A percentile compares a stretch with the other conserved stretches of the same genome.
Evolutionary conservation across 2,329 filamentous ascomycete genomes (phyloP).

Genomic region (Tolypocladium nubicola): DNA sequence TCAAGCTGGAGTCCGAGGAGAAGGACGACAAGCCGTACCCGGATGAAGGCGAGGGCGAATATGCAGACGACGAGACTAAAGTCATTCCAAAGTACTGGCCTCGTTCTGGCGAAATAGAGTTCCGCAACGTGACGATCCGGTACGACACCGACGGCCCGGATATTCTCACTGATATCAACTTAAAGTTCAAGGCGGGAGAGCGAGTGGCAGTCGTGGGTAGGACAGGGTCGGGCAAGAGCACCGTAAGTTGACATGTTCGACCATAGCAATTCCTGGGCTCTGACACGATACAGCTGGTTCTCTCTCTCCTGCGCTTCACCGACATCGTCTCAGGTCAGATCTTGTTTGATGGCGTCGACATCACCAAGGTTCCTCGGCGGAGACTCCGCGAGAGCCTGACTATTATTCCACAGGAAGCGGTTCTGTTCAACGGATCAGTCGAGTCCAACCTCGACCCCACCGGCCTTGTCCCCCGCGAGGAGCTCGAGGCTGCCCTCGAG

Average conservation of each 20-base stretch:
- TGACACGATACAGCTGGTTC: conserved; percentile 24
- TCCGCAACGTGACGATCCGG: conserved; percentile 38
- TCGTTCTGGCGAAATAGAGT: conserved; percentile 35
- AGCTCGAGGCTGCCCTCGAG: conserved; percentile 48
- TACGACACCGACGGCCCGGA: conserved; percentile 34
- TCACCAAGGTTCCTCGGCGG: conserved; percentile 38
- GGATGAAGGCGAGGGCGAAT: conserved; percentile 25
- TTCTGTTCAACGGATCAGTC: conserved; percentile 43
- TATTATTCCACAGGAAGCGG: conserved; percentile 49
- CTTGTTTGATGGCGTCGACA: conserved; percentile 44
- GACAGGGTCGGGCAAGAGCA: conserved; percentile 77
- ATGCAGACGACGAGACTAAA: conserved; percentile 25
- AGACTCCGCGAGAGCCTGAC: conserved; percentile 43
- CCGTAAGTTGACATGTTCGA: conserved; percentile 35
- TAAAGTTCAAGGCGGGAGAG: conserved; percentile 52
- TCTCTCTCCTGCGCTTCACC: conserved; percentile 45
- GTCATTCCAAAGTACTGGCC: conserved; percentile 34
- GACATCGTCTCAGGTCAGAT: conserved; percentile 40
- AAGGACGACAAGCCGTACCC: conserved; percentile 28
- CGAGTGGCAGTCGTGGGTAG: conserved; percentile 72
- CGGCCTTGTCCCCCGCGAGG: conserved; percentile 38
- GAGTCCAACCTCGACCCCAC: conserved; percentile 55
- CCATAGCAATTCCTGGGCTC: neutral
- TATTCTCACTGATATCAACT: conserved; percentile 38
- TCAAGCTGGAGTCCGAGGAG: conserved; percentile 33